These are phyloP conservation scores for Chrysoporthe deuterocubensis DNA, from an alignment of 2,329 filamentous ascomycete genomes.

Conservation along the genomic window DNA sequence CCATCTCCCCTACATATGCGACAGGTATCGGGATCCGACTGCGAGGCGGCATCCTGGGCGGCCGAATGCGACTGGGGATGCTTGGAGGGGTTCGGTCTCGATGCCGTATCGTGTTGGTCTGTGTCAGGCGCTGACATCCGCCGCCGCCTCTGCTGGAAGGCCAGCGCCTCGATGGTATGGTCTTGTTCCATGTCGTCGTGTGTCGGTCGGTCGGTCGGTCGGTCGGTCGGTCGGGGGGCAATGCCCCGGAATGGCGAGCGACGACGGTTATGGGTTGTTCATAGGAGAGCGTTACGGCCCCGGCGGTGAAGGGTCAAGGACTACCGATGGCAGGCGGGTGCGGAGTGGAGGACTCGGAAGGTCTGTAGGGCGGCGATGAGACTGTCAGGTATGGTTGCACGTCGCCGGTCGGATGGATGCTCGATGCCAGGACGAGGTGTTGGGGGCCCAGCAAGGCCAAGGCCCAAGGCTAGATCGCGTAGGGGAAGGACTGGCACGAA, in stretches of 20 bases:
- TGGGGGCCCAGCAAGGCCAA: neutral
- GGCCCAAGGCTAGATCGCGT: neutral
- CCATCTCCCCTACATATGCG: constrained; percentile 94
- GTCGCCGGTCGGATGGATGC: neutral
- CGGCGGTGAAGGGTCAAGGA: neutral
- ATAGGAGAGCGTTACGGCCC: constrained; percentile 18
- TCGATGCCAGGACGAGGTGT: neutral
- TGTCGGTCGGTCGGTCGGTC: neutral
- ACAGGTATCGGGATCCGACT: constrained; percentile 76
- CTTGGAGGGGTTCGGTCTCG: constrained; percentile 12
- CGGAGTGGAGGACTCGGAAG: too few relatives aligned
- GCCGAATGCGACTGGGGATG: neutral
- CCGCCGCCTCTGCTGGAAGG: constrained; percentile 22
- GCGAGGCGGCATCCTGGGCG: constrained; percentile 24
- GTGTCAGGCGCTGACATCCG: constrained; percentile 16
- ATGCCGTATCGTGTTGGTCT: constrained; percentile 13
- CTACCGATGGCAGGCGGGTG: neutral
- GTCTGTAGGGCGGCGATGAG: neutral
- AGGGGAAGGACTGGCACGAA: neutral
- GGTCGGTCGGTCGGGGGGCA: constrained; percentile 18
- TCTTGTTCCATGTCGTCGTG: constrained; percentile 25
- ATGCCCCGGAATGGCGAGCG: constrained; percentile 23
- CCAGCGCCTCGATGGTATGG: constrained; percentile 19
- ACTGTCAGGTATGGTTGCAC: neutral
- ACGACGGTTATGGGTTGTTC: constrained; percentile 18